Base-by-base conservation (phyloP, 2,329 filamentous ascomycete species). In the Sordariomycetes sp. region DNA sequence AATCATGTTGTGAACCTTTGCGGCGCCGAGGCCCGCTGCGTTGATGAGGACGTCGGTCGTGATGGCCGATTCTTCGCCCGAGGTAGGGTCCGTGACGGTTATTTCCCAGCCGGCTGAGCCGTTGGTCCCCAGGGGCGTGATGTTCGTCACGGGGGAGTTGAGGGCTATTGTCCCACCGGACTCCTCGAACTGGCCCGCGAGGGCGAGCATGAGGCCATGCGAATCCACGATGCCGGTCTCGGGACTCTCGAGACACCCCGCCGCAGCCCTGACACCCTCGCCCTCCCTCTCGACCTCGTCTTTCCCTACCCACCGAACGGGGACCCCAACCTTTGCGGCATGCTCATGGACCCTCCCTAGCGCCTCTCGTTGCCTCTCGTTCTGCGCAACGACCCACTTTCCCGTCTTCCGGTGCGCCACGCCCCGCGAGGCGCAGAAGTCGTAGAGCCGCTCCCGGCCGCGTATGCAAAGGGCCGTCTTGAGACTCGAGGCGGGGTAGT, bases 361-460 rank as follows among this genome's bases (percentile, higher is more conserved):
- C 52, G 81, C 82, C n/a, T 74, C 77, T 66, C 81, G 78, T 73
- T 97, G 89, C 53, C 72, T 73, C 1, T 77, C 76, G 56, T 84
- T 86, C 73, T 97, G 94, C 1, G 92, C 92, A 1, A 97, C 88
- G 64, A 97, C 87, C 91, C 92, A 96, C 74, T 96, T 97, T 59
- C 90, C 90, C 25, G 84, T 87, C 67, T 86, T 86, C 57, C 77
- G 77, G 71, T 94, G 80, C 0, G 82, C 82, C 55, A 99, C 86
- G 58, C 71, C 70, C 64, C 88, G 75, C 58, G 73, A 73, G 5
- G 73, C 70, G 74, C 92, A 96, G 50, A 95, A 81, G 3, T 76
- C 77, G 71, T 99, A 99, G 59, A 97, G 76, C 68, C 90, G 76
- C 35, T 85, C 68, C 63, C 85, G 85, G 59, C 94, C 94, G 35